phyloP scores from a whole-genome alignment of 2,329 filamentous ascomycete genomes.

The Colletotrichum melonis region DNA sequence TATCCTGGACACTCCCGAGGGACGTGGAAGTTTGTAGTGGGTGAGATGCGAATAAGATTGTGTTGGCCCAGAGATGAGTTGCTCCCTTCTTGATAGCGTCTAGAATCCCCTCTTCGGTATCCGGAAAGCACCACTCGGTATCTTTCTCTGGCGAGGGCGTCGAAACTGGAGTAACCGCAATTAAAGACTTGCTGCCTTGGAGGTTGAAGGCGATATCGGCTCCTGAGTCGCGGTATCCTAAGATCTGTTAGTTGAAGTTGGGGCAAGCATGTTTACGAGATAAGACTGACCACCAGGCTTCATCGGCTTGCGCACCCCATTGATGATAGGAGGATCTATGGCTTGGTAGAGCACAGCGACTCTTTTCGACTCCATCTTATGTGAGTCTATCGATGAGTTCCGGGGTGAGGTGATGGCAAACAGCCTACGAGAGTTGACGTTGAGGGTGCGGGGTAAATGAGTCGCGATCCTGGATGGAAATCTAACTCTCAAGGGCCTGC shows the following conservation, averaged over 20 bases:
- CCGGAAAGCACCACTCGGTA: constrained; percentile 54
- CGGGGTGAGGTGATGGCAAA: neutral
- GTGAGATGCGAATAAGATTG: constrained; percentile 59
- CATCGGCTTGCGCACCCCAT: constrained; percentile 58
- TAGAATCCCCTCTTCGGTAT: constrained; percentile 55
- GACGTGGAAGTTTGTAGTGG: constrained; percentile 55
- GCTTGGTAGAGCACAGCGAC: constrained; percentile 60
- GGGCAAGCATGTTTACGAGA: too few relatives aligned
- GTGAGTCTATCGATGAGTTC: neutral
- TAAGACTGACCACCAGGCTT: constrained; percentile 55
- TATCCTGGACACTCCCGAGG: constrained; percentile 44
- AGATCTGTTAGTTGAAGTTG: neutral
- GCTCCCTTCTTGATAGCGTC: constrained; percentile 52
- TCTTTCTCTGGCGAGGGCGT: constrained; percentile 45
- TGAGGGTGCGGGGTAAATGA: neutral
- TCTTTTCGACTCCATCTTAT: neutral
- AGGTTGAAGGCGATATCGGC: constrained; percentile 59
- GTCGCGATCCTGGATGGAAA: too few relatives aligned
- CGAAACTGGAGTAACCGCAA: constrained; percentile 45
- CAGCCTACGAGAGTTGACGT: too few relatives aligned
- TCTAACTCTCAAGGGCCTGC: too few relatives aligned
- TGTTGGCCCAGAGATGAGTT: constrained; percentile 63
- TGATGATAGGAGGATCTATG: constrained; percentile 57
- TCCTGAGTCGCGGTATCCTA: constrained; percentile 60
- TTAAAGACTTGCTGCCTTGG: constrained; percentile 40